Evolutionary conservation across 1,284 basidiomycete species (phyloP), one percentile per base, ranked within the genome.

Genomic region (Ustilago curta): DNA sequence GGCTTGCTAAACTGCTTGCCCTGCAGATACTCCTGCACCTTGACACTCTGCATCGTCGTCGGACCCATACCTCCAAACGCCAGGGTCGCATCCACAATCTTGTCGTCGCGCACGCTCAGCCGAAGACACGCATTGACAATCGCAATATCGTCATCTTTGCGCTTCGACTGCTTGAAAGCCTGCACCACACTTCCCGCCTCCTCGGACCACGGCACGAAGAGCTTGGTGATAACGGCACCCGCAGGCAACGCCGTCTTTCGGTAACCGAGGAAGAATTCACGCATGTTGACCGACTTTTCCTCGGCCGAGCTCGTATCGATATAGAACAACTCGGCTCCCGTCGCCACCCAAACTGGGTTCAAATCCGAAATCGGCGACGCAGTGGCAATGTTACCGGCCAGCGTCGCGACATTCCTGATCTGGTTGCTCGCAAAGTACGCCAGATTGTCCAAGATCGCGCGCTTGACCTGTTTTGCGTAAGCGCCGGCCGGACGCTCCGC

Each of bases 81-180:
- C 1, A 86, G 50, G 25, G 73, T 71, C 16, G 78, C 77, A 35
- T 81, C 67, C 14, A 54, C 42, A 50, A 85, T 76, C 14, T 45
- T 59, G 29, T 61, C 56, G 1, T 65, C 56, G 29, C 47, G 57
- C n/a, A 79, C 51, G 12, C 59, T 63, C 3, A 77, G 31, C 12
- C 71, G 72, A 1, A 86, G 70, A 69, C 85, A 85, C 12, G 70
- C 76, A 1, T 81, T 85, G 44, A 85, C 85, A 51, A 85, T 86
- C 37, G 85, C 84, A 48, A 86, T 86, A 54, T 86, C 85, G 57
- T 86, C 85, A 51, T 86, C 85, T 53, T 80, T 83, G 8, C 85
- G 60, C 70, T 85, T 86, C 16, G 84, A 79, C 69, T 85, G 83
- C 76, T 86, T 86, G 83, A 82, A 86, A 3, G 85, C 83, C 14